Base-by-base conservation (phyloP, 805 yeast genomes). In the Pichia californica region DNA sequence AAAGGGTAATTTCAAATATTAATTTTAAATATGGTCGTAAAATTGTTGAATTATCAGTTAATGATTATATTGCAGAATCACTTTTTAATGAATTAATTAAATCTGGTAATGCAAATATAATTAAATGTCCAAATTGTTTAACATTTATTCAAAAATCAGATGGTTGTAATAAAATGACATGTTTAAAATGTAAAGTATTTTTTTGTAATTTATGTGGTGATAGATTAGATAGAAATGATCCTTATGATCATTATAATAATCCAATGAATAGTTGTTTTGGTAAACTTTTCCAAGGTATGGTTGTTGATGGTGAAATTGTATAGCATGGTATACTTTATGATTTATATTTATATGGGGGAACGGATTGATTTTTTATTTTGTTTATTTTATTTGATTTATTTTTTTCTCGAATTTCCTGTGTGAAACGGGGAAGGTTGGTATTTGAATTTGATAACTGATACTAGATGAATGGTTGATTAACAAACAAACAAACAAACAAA, bases 141-240 rank as follows among this genome's bases (percentile, higher is more conserved):
- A 52, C 70, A 2, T 70, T 70, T 7, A 70, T 77, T 6, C 76
- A 77, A 46, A 69, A 76, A 45, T 62, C 70, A 20, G 83, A 78
- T 50, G 87, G 85, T 5, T 80, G 85, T 56, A 79, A 79, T 52
- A 77, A 76, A 52, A 77, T 80, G 81, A 67, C 64, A 31, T 79
- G 87, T 52, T 49, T 66, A 0, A 59, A 68, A 6, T 80, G 86
- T 48, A 49, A 52, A 5, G 62, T 71, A 0, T 52, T 58, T 34
- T 79, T 80, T 49, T 79, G 86, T 53, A 74, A 72, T 46, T 35
- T 77, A 9, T 80, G 86, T 60, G 80, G 79, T 2, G 55, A 52
- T 2, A 48, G 57, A 14, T 52, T 76, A 44, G 50, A 58, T 18
- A 57, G 59, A 5, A 58, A 54, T 7, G 70, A 71, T 41, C 79